Evolutionary conservation across 495 filamentous ascomycete species (phyloP), one percentile per base, ranked within the genome.

Genomic region (Coniosporium apollinis): DNA sequence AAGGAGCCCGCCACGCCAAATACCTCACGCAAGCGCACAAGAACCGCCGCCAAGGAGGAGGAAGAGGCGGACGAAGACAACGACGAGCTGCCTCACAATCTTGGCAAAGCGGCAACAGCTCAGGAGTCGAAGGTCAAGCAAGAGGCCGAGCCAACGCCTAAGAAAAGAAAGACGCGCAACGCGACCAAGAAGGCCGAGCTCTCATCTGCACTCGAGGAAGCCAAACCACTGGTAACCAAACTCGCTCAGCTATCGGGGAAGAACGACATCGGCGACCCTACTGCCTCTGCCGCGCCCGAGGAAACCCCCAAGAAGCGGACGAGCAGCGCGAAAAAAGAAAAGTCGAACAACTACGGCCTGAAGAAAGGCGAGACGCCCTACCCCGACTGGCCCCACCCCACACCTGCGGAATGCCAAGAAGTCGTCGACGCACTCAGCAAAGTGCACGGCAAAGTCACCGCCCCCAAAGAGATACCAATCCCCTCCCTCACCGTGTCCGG

Each of bases 401-500:
- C 77, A 1, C 44, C 65, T 1, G 67, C 74, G 8, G 74, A 81
- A 42, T 91, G 82, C 46, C 64, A 78, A 41, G 66, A 80, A 38
- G 79, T 94, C n/a, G 68, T 74, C 38, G 49, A 60, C 1, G 61
- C 92, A 1, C 63, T 97, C 0, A 64, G 71, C 1, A 58, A 61
- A 10, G 46, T 72, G 2, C 82, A 94, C 47, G 79, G 76, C 1
- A 58, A 72, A 26, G 65, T 79, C 3, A 58, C 59, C 19, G 62
- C 65, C 6, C 87, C 89, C 1, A 57, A 70, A 11, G 70, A 58
- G 1, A 74, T 89, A 11, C 82, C 83, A 0, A 56, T 66, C 5
- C 81, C 89, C 1, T 83, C 81, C n/a, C 56, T 82, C 2, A 76
- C 76, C 2, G 68, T 84, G 10, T 72, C 85, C 13, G 87, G 86